These are phyloP conservation scores for Flaveria robusta DNA, from an alignment of 129 eudicot species.

Conservation along the genomic window DNA sequence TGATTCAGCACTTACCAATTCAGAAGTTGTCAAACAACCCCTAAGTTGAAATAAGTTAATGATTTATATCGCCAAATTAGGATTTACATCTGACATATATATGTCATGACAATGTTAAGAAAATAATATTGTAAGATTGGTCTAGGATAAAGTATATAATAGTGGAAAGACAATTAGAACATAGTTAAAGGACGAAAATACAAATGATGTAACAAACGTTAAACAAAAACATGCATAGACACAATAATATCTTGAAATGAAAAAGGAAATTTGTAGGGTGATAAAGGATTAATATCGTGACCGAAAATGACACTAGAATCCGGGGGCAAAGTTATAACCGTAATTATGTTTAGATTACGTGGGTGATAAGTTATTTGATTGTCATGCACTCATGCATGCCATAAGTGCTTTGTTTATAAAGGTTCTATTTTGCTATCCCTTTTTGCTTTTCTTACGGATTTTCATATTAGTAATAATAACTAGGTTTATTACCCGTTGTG, in stretches of 20 bases:
- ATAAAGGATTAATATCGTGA: background rate
- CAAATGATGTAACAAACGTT: background rate
- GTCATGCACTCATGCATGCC: constrained; percentile 1
- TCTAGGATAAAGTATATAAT: background rate
- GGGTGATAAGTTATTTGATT: constrained; percentile 1
- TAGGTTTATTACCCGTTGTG: too few relatives aligned
- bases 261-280: background rate
- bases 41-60: too few relatives aligned
- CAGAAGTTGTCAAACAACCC: too few relatives aligned
- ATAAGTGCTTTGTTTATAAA: constrained; percentile 18
- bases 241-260: background rate
- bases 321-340: constrained; percentile 17
- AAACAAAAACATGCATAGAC: constrained; percentile 11
- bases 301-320: constrained; percentile 9
- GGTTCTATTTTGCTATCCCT: background rate
- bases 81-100: too few relatives aligned
- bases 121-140: background rate
- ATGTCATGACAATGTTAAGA: too few relatives aligned
- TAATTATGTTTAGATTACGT: constrained; percentile 9
- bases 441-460: background rate
- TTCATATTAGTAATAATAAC: too few relatives aligned
- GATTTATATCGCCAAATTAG: too few relatives aligned
- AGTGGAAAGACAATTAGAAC: background rate
- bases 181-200: constrained; percentile 1
- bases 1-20: too few relatives aligned